Base-by-base conservation (phyloP, 192 early-diverging fungal species). In the Phlyctochytrium arcticum region DNA sequence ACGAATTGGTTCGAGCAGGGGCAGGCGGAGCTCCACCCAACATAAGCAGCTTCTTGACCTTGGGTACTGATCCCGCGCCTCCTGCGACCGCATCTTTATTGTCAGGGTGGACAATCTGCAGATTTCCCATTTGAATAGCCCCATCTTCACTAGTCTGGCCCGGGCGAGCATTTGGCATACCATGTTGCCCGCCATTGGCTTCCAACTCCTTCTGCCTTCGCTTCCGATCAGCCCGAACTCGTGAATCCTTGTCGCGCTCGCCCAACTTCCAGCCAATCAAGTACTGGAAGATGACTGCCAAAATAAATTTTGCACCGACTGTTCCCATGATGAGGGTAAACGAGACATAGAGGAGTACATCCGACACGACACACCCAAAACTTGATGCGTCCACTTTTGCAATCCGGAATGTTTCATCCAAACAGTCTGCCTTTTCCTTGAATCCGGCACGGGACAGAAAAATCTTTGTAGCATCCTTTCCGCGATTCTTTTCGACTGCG, bases 331-430 rank as follows among this genome's bases (percentile, higher is more conserved):
- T 80, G 66, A 80, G 39, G 5, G 59, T 56, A 48, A 94, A 77
- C 29, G 92, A 91, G 6, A 90, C 78, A 54, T 89, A 94, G 17
- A 93, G 74, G 6, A 90, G 77, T 39, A 96, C 86, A 50, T 89
- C 84, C 0, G 90, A 86, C 3, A 89, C 78, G 36, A 92, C 87
- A 73, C 94, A 96, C 0, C 92, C 92, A 30, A 89, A 70, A 3
- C 87, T 85, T 36, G 81, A 81, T 21, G 86, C 75, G 67, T 96
- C 92, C 48, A 96, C 71, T 2, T 80, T 82, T 0, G 92, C 94
- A 27, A 93, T 87, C 56, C 86, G 81, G 79, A 91, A 84, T 47
- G 89, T 80, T 23, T 94, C 91, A 10, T 79, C 71, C 65, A 94
- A 73, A 64, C 93, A 96, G 42, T 84, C 76, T 47, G 82, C 90